Percentiles rank a stretch among this genome's conserved stretches.
These are phyloP conservation scores for Extremus antarcticus DNA, from an alignment of 495 filamentous ascomycete species.

Conservation along the genomic window DNA sequence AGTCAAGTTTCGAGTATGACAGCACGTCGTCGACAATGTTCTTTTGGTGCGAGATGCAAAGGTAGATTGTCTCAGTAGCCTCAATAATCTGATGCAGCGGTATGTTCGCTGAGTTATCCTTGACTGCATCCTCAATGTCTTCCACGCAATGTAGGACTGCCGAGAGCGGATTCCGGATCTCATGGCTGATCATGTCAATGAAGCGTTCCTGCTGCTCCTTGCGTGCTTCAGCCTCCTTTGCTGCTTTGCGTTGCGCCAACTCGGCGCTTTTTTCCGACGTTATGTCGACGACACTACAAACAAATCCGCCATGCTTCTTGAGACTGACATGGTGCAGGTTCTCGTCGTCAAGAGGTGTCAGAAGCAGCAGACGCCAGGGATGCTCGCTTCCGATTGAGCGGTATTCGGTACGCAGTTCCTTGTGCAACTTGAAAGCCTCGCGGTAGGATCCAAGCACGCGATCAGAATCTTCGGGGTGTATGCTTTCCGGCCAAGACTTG, in stretches of 20 bases:
- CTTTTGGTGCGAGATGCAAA: constrained; percentile 28
- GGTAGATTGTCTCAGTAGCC: constrained; percentile 26
- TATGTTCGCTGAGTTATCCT: constrained; percentile 3
- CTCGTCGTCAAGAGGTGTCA: constrained; percentile 25
- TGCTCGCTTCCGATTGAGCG: constrained; percentile 15
- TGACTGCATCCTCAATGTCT: constrained; percentile 24
- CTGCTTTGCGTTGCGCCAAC: constrained; percentile 25
- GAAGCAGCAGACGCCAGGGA: constrained; percentile 28
- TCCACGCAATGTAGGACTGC: constrained; percentile 30
- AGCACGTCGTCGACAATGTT: constrained; percentile 31
- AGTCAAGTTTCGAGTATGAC: constrained; percentile 30
- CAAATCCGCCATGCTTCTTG: constrained; percentile 25
- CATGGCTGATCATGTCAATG: constrained; percentile 20
- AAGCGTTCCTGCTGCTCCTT: constrained; percentile 32
- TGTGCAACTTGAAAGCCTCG: no score
- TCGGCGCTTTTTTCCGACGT: constrained; percentile 28
- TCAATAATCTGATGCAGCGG: constrained; percentile 20
- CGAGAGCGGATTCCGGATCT: constrained; percentile 31
- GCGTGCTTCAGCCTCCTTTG: constrained; percentile 25
- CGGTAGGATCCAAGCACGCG: no score
- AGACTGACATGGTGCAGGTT: constrained; percentile 10
- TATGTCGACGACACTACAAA: constrained; percentile 29
- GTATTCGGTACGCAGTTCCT: constrained; percentile 27
- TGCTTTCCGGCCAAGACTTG: constrained; percentile 29
- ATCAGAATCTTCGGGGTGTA: no score